Evolutionary conservation across 2,329 filamentous ascomycete genomes (phyloP), one percentile per base, ranked within the genome.

Genomic region (Ceratocystis cacaofunesta): DNA sequence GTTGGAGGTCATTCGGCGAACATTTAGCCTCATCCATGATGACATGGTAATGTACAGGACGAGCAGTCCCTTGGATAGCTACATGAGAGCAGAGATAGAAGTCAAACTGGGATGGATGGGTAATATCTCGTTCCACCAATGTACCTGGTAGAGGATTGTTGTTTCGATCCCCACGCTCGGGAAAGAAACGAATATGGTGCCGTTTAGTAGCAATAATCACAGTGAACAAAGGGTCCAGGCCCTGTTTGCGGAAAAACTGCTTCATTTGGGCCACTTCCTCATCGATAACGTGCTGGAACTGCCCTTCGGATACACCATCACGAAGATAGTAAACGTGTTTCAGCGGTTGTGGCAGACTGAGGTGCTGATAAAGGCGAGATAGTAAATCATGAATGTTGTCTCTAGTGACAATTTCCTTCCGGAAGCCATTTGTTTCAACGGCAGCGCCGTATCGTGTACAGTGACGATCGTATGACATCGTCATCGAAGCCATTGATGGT

Each of bases 161-260:
- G 69, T 95, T 95, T 61, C 80, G 80, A 72, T 99, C 94, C 0
- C 72, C 80, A 66, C 82, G 79, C 12, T 19, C 28, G 0, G 94
- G 92, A 78, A 97, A 97, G 74, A 96, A 91, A 17, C 94, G 88
- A 64, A 96, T 85, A 71, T 96, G 92, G 70, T 99, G 94, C 2
- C 94, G 88, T 80, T 99, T 99, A 1, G 89, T 92, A 0, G 89
- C 92, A 58, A 97, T 82, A 50, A 96, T 84, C 10, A 95, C 90
- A 0, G 91, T 91, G 71, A 96, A 86, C 72, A 88, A 88, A 2
- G 88, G 77, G 1, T 69, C 63, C 0, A 84, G 69, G 0, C 70
- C 69, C 0, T 61, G 65, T 2, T 73, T 70, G 5, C 79, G 73
- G 69, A 91, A 81, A 30, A 78, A 76, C 0, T 78, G 73, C 75